Percentiles rank a stretch among this genome's conserved stretches.
phyloP scores from a whole-genome alignment of 2,329 filamentous ascomycete genomes.

The Fusarium algeriense region DNA sequence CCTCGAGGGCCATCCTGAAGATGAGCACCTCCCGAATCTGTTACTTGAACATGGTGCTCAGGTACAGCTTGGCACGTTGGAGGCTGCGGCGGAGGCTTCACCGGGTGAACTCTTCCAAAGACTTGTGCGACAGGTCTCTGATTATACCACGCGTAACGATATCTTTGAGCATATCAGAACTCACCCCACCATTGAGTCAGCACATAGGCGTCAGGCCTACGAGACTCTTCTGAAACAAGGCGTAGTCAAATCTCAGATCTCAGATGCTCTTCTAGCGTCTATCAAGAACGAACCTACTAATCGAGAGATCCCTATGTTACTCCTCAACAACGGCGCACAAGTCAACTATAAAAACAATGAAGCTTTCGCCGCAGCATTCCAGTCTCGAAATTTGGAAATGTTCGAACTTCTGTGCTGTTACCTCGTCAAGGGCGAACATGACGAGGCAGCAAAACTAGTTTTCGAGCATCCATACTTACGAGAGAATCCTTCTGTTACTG shows the following conservation, averaged over 20 bases:
- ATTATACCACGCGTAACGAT: neutral
- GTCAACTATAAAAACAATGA: conserved; percentile 1
- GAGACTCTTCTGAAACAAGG: neutral
- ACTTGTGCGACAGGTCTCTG: neutral
- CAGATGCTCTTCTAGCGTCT: neutral
- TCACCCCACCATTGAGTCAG: neutral
- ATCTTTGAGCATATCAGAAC: neutral
- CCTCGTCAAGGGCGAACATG: neutral
- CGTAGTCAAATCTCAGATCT: neutral
- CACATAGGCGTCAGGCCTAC: neutral
- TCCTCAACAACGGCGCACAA: neutral
- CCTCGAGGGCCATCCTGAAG: conserved; percentile 5
- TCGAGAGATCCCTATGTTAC: neutral
- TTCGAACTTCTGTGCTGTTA: conserved; percentile 1
- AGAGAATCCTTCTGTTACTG: neutral
- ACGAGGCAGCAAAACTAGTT: neutral
- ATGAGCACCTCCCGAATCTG: neutral
- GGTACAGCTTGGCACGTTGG: neutral
- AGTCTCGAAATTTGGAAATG: neutral
- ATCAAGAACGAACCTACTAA: neutral
- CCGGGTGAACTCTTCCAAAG: neutral
- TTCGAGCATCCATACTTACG: conserved; percentile 11
- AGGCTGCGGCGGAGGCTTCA: neutral
- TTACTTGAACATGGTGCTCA: conserved; percentile 9
- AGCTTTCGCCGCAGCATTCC: neutral